Evolutionary conservation across 1,139 yeast genomes (phyloP), one percentile per base, ranked within the genome.

Genomic region (Spencermartinsiella ligniputridi): DNA sequence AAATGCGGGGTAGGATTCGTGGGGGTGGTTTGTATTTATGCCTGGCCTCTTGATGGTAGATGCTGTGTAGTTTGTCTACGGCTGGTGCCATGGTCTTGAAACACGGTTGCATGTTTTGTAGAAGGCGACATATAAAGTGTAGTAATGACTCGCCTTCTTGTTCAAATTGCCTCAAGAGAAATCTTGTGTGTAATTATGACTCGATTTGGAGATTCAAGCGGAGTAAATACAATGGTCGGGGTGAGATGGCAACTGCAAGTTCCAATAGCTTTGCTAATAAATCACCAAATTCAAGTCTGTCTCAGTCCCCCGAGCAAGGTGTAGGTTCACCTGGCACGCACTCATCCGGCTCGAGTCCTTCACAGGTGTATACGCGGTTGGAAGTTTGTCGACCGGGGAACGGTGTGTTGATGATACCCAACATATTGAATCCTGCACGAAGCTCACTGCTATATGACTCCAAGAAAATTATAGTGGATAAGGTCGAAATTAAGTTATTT

Each of bases 401-500:
- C n/a, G 32, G n/a, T 15, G 32, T 27, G 8, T 15, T 27, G 15
- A 27, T 27, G 32, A 33, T 40, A 11, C 5, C 20, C n/a, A 16
- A 21, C 19, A 29, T 37, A 8, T 21, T 37, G 20, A 41, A 42
- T 30, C 41, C 45, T 8, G 35, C n/a, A 11, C 25, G 41, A 4
- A 30, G 22, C 19, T 13, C 27, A 6, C 18, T 4, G 12, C 24
- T 42, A n/a, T 38, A 42, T 27, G 25, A 21, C 3, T 13, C 22
- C n/a, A 22, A 22, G 12, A 17, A 37, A 17, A 13, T 39, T 6
- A 42, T 42, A 3, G 37, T 9, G 6, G 25, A 33, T 15, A 19
- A n/a, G n/a, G 27, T 30, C 12, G 45, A 42, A 29, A 39, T 30
- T 12, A 13, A 27, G 17, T 35, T 42, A 8, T 42, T 42, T 33